These are phyloP conservation scores for Axilococcus clingmanii DNA, from an alignment of 139 green algal genomes.

Conservation along the genomic window DNA sequence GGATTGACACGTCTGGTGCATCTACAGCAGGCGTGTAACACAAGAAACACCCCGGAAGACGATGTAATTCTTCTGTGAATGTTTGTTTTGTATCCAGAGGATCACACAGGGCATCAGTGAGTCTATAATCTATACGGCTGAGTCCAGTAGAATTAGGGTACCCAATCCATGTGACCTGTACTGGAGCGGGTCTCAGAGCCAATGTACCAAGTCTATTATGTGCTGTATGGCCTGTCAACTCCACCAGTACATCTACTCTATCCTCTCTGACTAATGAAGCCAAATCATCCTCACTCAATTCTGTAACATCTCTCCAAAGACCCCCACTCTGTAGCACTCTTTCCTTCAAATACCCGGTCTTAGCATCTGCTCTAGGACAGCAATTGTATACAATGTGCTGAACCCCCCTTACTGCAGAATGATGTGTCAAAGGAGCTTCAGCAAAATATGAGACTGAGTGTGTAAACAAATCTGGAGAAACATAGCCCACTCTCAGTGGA, in stretches of 20 bases:
- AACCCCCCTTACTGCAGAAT: conserved; percentile 24
- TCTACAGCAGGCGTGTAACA: conserved; percentile 88
- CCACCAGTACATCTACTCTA: conserved; percentile 88
- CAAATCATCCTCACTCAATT: conserved; percentile 46
- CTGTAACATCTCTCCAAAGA: conserved; percentile 49
- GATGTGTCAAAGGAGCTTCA: conserved; percentile 75
- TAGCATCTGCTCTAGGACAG: conserved; percentile 51
- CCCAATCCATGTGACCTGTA: conserved; percentile 96
- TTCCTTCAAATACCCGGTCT: conserved; percentile 58
- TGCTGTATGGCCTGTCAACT: conserved; percentile 94
- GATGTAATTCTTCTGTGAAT: conserved; percentile 73
- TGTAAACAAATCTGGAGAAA: conserved; percentile 92
- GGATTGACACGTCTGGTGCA: conserved; percentile 60
- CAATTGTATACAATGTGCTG: conserved; percentile 53
- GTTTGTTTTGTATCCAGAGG: conserved; percentile 55
- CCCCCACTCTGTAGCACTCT: conserved; percentile 47
- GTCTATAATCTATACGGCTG: conserved; percentile 71
- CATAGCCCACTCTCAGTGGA: conserved; percentile 71
- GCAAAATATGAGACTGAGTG: conserved; percentile 97
- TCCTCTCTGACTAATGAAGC: conserved; percentile 46
- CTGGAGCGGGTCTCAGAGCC: conserved; percentile 68
- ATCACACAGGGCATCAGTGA: conserved; percentile 79
- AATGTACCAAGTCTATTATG: conserved; percentile 88
- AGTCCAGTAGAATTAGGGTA: conserved; percentile 97
- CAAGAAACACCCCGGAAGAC: conserved; percentile 88